Base-by-base conservation (phyloP, 2,329 filamentous ascomycete genomes). In the Paecilomyces sp. region DNA sequence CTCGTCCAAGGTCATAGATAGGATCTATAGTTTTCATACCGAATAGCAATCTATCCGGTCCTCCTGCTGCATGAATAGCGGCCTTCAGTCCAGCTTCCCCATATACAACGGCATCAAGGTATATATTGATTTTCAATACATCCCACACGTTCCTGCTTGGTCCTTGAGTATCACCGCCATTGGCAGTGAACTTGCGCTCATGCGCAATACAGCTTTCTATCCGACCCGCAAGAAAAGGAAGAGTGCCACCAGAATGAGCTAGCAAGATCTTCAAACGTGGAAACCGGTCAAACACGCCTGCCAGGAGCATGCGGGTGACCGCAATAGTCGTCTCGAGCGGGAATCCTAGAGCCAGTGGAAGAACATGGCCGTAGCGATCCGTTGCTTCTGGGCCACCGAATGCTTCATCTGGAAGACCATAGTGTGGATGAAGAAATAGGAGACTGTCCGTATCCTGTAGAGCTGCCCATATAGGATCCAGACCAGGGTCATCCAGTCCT, bases 321-420 rank as follows among this genome's bases (percentile, higher is more conserved):
- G 92, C 91, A 66, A 97, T 93, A 1, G 92, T 96, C 0, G 92
- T 97, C 76, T 97, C 92, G 65, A 97, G 84, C 0, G 92, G 92
- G 71, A 96, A 96, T 0, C 92, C 92, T 3, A 97, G 78, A 0
- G 91, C 90, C 0, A 97, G 79, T 0, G 92, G 90, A 2, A 97
- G 80, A 0, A 96, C 91, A 72, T 96, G 92, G 0, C 92, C 92
- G 70, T 95, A 96, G 33, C 83, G 81, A 61, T 88, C 87, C 24
- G 77, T 79, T 0, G 84, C 85, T 7, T 88, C 80, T 0, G 89
- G 84, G 0, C 92, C 92, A 0, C 92, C 92, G 76, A 90, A 96
- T 3, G 95, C 90, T 8, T 86, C 83, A 61, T 84, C 83, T 0
- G 91, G 92, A 2, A 97, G 83, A 1, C 92, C 92, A 72, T 97